Evolutionary conservation across 805 yeast species (phyloP).

Genomic region (Saccharomycopsis sp.): DNA sequence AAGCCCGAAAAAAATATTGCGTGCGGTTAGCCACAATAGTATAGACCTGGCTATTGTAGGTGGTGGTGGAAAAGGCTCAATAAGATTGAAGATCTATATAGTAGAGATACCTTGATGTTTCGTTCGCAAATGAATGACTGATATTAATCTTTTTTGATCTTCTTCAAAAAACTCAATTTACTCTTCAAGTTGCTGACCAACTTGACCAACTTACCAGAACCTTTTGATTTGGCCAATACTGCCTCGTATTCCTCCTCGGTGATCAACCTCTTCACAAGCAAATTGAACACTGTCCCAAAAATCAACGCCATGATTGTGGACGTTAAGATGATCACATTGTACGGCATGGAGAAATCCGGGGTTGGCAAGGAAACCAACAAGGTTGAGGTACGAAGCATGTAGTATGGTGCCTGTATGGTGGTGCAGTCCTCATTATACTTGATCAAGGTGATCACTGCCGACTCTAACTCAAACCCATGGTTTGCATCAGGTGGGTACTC

Average conservation of each 20-base stretch:
- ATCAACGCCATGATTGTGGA: slow-evolving; percentile 89
- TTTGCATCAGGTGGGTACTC: slow-evolving; percentile 99
- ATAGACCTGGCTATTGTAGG: too few relatives aligned
- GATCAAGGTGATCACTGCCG: slow-evolving; percentile 66
- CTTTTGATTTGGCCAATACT: slow-evolving; percentile 4
- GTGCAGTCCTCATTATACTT: slow-evolving; percentile 22
- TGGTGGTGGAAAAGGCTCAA: too few relatives aligned
- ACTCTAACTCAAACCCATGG: slow-evolving; percentile 92
- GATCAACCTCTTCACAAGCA: slow-evolving; percentile 63
- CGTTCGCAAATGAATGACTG: too few relatives aligned
- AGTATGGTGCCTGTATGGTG: slow-evolving; percentile 22
- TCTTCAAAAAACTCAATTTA: not conserved
- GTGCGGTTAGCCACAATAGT: too few relatives aligned
- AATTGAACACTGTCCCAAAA: slow-evolving; percentile 78
- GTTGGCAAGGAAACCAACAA: slow-evolving; percentile 81
- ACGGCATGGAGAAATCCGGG: slow-evolving; percentile 98
- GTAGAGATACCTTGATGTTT: too few relatives aligned
- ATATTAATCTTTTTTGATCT: not conserved
- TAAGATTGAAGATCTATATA: too few relatives aligned
- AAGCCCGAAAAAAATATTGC: too few relatives aligned
- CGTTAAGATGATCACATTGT: slow-evolving; percentile 88
- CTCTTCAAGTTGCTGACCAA: slow-evolving; percentile 5
- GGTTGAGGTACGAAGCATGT: slow-evolving; percentile 74
- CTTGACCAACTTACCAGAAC: slow-evolving; percentile 4
- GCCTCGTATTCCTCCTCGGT: slow-evolving; percentile 51